Evolutionary conservation across 352 stramenopile species (phyloP).

Genomic region (Pythium grandisporangium): DNA sequence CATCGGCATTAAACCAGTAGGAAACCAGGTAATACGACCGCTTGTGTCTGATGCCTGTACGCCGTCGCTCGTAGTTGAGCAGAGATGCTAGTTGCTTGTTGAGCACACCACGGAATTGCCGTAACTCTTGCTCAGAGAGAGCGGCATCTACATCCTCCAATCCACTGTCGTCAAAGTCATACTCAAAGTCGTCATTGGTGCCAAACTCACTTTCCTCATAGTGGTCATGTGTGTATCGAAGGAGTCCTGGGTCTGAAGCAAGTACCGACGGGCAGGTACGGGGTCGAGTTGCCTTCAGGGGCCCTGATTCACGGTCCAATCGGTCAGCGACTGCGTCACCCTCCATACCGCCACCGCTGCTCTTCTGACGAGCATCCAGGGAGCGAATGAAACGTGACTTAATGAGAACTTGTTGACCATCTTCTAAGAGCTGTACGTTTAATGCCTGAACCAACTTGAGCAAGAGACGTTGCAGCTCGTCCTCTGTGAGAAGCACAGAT

Average conservation of each 20-base stretch:
- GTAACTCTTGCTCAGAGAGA: slow-evolving; percentile 2
- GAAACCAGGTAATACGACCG: not conserved
- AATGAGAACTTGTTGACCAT: slow-evolving; percentile 17
- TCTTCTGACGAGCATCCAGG: no score
- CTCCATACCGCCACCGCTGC: no score
- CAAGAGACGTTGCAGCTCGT: slow-evolving; percentile 50
- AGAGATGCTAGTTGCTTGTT: slow-evolving; percentile 9
- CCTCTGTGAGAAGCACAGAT: slow-evolving; percentile 42
- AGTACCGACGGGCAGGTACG: slow-evolving; percentile 47
- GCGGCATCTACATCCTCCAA: no score
- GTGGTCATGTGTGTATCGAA: no score
- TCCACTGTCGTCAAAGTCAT: not conserved
- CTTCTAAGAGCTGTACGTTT: slow-evolving; percentile 27
- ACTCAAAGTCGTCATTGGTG: not conserved
- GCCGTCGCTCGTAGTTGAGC: slow-evolving; percentile 3
- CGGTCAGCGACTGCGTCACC: slow-evolving; percentile 3
- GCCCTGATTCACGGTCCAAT: no score
- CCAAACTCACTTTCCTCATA: no score
- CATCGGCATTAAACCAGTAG: slow-evolving; percentile 2
- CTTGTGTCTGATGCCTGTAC: slow-evolving; percentile 1
- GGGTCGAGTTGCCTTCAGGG: slow-evolving; percentile 12
- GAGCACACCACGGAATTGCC: slow-evolving; percentile 8
- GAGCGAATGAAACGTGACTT: slow-evolving; percentile 8
- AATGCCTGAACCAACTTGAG: slow-evolving; percentile 45
- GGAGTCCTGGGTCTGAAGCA: no score